Base-by-base conservation (phyloP, 169 alveolate genomes). In the Eimeria praecox region DNA sequence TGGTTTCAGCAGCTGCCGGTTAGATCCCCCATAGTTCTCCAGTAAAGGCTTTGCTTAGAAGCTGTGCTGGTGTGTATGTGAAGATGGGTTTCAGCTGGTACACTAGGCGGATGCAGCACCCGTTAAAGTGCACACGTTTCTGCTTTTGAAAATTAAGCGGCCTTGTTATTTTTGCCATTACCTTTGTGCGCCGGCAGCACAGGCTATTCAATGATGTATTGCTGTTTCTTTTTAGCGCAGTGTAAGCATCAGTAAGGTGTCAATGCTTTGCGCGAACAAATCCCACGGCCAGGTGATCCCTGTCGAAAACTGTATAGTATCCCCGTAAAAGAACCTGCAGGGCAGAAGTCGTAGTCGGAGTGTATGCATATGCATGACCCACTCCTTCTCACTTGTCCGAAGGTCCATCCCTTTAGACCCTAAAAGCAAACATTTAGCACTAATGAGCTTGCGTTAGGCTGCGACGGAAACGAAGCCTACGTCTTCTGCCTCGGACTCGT, bases 241-340 rank as follows among this genome's bases (percentile, higher is more conserved):
- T 73, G 46, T 12, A 33, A 9, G 30, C 33, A 18, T 18, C 83
- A 38, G 35, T n/a, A 22, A 18, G 8, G 83, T 38, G 83, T 71
- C 52, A 93, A 54, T 93, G 96, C 24, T 85, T 85, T 18, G 96
- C 96, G 10, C 96, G 94, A 33, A 90, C 97, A 24, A 95, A 64
- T n/a, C 96, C 97, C 59, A 95, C 64, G 30, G 83, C 92, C 64
- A 95, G 87, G 33, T 95, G 69, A 42, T 90, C 96, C 38, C 96
- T 92, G 92, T 95, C 97, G 71, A 95, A 95, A 16, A 95, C 95
- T 24, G 97, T 95, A 90, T 95, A 95, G 86, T 90, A 95, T 27
- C 95, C 71, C 42, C 95, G 86, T 56, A 95, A 56, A 46, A 95
- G 89, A 3, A 95, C 97, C 97, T 64, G 85, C 52, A 33, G 0